phyloP scores from a whole-genome alignment of 768 basidiomycete genomes.

The Auricularia auricula-judae region DNA sequence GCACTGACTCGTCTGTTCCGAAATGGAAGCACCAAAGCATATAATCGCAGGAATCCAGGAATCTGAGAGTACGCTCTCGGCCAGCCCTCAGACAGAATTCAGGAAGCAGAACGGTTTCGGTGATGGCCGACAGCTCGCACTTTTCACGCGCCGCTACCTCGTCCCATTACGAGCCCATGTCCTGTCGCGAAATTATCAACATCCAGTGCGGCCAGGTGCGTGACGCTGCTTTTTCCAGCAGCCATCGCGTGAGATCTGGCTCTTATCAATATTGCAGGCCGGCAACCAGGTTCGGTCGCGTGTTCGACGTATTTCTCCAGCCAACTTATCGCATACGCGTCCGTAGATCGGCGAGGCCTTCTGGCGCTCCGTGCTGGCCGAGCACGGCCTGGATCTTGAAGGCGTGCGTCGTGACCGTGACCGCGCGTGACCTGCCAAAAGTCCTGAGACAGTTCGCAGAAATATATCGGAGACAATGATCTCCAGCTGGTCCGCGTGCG shows the following conservation, averaged over 20 bases:
- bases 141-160: background rate
- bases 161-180: background rate
- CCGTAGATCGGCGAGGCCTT: slow-evolving; percentile 56
- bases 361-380: slow-evolving; percentile 79
- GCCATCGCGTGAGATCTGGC: background rate
- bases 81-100: no score
- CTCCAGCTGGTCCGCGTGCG: slow-evolving; percentile 63
- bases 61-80: no score
- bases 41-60: no score
- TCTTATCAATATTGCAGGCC: slow-evolving; percentile 28
- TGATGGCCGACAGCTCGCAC: background rate
- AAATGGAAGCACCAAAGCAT: no score
- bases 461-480: slow-evolving; percentile 63
- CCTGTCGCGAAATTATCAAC: slow-evolving; percentile 65
- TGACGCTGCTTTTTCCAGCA: background rate
- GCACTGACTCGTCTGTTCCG: no score
- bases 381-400: slow-evolving; percentile 68
- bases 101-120: background rate
- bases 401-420: slow-evolving; percentile 23
- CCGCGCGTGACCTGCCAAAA: slow-evolving; percentile 15
- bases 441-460: slow-evolving; percentile 14
- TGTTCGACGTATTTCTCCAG: background rate
- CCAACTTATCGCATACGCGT: background rate
- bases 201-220: slow-evolving; percentile 71
- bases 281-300: slow-evolving; percentile 47